Conservation (phyloP, 768 basidiomycete genomes). For the Auricularia cornea region DNA sequence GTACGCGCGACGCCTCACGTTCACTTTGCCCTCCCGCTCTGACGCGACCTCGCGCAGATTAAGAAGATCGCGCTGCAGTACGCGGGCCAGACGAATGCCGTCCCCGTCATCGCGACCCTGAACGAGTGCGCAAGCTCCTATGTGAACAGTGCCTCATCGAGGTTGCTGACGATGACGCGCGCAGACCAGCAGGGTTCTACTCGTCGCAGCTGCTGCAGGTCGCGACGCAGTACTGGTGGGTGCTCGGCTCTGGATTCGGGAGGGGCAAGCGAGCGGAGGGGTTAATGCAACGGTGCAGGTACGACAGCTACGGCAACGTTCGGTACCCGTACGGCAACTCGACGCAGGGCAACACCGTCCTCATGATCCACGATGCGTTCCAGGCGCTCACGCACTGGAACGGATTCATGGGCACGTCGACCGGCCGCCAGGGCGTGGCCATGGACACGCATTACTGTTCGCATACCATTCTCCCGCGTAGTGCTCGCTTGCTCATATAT, state of each 20-base stretch:
- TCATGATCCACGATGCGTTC: slow-evolving; percentile 73
- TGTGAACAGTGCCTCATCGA: no score
- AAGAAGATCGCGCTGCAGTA: slow-evolving; percentile 47
- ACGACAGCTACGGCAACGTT: slow-evolving; percentile 14
- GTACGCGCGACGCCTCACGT: slow-evolving; percentile 40
- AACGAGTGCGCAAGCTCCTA: slow-evolving; percentile 82
- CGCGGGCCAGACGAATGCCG: slow-evolving; percentile 41
- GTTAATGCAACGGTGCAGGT: background rate
- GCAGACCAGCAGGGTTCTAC: slow-evolving; percentile 66
- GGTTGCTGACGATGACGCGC: background rate
- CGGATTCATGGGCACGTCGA: slow-evolving; percentile 46
- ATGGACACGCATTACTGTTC: slow-evolving; percentile 67
- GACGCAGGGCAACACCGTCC: slow-evolving; percentile 47
- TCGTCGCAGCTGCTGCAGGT: slow-evolving; percentile 42
- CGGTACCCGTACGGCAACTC: slow-evolving; percentile 36
- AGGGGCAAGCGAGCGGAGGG: no score
- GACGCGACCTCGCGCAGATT: no score
- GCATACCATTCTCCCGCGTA: background rate
- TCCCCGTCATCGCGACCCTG: slow-evolving; percentile 62
- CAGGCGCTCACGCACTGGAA: slow-evolving; percentile 64
- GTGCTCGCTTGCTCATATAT: background rate
- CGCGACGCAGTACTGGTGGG: slow-evolving; percentile 51
- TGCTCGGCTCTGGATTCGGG: background rate
- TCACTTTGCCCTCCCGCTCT: no score
- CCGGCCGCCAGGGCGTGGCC: slow-evolving; percentile 47